Base-by-base conservation (phyloP, 2,329 filamentous ascomycete genomes). In the Pseudogymnoascus sp. region DNA sequence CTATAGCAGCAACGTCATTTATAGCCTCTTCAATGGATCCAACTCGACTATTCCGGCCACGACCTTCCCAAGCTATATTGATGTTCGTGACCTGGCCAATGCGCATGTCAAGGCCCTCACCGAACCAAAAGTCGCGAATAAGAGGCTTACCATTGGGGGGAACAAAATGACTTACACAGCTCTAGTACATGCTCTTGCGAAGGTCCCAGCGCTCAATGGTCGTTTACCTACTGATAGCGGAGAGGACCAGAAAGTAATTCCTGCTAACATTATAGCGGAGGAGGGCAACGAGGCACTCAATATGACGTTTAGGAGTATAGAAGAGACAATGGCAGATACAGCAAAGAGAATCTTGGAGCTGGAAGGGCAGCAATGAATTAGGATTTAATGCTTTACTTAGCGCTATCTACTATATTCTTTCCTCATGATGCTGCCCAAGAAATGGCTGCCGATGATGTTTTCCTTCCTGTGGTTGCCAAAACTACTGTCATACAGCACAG, bases 1-100 rank as follows among this genome's bases (percentile, higher is more conserved):
- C 62, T 71, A 68, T 61, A 69, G 67, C 23, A 67, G 38, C 62
- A 64, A 66, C 64, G 61, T 69, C 9, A 67, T 72, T 23, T 71
- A 72, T 62, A 63, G 60, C 28, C 56, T 72, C 14, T 70, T 71
- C 59, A 71, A 71, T 66, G 71, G 71, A 3, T 66, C 66, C n/a
- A 63, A 68, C 63, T 64, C 66, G 21, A 65, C 64, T 37, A 64
- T 69, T 37, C 69, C 70, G 5, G 42, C 63, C 25, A 71, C 69
- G 6, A 62, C 65, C 34, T 71, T 71, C 63, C 64, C 66, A 3
- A 65, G 59, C 25, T 66, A 68, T 61, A 68, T 72, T 49, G 70
- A 72, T 60, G 70, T 69, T 36, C 69, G 71, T 49, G 71, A 72
- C 62, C 65, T 72, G 1, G 69, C 69, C 11, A 63, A 63, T 16